Base-by-base conservation (phyloP, 78 protist species). In the Cavenderia fasciculata region DNA sequence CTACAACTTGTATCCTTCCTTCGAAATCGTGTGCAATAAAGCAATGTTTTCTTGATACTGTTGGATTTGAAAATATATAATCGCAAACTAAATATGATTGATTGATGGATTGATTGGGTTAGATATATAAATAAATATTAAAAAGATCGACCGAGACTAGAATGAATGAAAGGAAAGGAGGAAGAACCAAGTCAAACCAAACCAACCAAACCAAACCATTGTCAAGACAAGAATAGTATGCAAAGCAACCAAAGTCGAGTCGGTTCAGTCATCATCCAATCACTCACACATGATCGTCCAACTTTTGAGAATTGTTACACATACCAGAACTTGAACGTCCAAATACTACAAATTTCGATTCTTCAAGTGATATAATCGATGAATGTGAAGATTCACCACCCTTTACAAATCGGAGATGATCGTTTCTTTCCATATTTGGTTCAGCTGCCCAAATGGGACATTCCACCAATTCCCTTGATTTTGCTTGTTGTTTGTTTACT, bases 1-100 rank as follows among this genome's bases (percentile, higher is more conserved):
- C 88, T 4, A 78, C 10, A 25, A 78, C 66, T 11, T 65, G 34
- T 23, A 78, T 16, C 38, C 57, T 52, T 36, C 88, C 88, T n/a
- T 65, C 75, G 19, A 27, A 23, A 25, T 78, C 88, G 38, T 78
- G 88, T 54, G 54, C 88, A 6, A 78, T 19, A 8, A 78, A 51
- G 19, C 69, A 61, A 51, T 78, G 88, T 54, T 78, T 78, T 52
- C 88, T 78, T 43, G 88, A 78, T 33, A 78, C 29, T 6, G 88
- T 65, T 78, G 88, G 88, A 66, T 78, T 74, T 18, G 68, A 52
- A 11, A 78, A 40, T n/a, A 38, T 59, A 78, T 65, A 78, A 40
- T 78, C 46, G 21, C 76, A 78, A 25, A 62, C 88, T 78, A 47
- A 8, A 56, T 38, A 12, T 23, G 6, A 38, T 41, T 21, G 16